Evolutionary conservation across 2,329 filamentous ascomycete genomes (phyloP), one percentile per base, ranked within the genome.

Genomic region (Coniochaeta pulveracea): DNA sequence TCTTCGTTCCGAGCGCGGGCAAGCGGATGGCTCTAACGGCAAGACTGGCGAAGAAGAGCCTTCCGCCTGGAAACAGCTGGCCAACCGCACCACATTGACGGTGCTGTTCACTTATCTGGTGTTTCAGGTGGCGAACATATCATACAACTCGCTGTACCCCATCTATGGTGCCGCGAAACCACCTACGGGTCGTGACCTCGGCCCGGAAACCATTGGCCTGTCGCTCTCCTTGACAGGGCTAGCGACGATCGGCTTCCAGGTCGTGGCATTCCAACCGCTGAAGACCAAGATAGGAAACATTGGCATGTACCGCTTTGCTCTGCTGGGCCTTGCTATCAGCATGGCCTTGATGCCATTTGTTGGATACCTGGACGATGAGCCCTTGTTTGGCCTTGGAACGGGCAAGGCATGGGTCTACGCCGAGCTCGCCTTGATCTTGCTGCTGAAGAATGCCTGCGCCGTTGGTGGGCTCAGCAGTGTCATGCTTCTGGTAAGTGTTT

Each of bases 101-200:
- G 69, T 98, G 0, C 70, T 98, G 5, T 54, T 74, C 34, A 93
- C 88, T 0, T 96, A 94, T 49, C 72, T 95, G 26, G 80, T 96
- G 32, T 98, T 96, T 51, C 88, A 95, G 48, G 68, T 98, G 5
- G 79, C 83, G 39, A 96, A 96, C 54, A 85, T 95, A 43, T 86
- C 85, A 4, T 98, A 88, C 68, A 95, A 94, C 57, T 89, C 85
- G 12, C 64, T 98, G 0, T 98, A 93, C 47, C 91, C 91, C 1
- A 89, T 96, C 34, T 98, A 96, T 47, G 84, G 80, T 1, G 78
- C 88, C 35, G 76, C 81, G 0, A 56, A 70, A 1, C 66, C 76
- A 0, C 91, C 91, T 0, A 79, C 78, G 0, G 91, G 91, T 12
- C 80, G 91, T 25, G 66, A 69, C 1, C 64, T 96, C 4, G 70